Conservation (phyloP, 495 filamentous ascomycete species). For the Lepraria neglecta region DNA sequence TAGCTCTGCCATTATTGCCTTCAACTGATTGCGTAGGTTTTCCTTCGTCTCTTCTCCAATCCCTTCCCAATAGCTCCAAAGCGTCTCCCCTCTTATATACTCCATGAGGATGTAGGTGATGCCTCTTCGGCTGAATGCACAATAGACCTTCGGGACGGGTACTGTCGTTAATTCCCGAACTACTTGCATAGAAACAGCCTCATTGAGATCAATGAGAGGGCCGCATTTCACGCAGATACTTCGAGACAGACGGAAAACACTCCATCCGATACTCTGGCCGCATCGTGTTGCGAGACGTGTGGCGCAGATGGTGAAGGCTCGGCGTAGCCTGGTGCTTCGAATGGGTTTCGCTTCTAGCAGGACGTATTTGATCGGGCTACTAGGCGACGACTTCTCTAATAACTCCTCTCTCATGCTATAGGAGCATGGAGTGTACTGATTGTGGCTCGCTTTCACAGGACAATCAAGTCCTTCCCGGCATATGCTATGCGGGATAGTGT, state of each 20-base stretch:
- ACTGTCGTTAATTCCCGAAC: constrained; percentile 43
- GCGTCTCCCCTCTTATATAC: constrained; percentile 41
- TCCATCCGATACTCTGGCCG: constrained; percentile 11
- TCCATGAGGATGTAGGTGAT: constrained; percentile 49
- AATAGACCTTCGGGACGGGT: constrained; percentile 46
- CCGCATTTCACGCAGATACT: constrained; percentile 40
- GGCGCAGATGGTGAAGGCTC: background rate
- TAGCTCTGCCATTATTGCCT: constrained; percentile 37
- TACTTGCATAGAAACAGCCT: constrained; percentile 46
- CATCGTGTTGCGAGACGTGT: background rate
- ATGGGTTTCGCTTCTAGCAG: background rate
- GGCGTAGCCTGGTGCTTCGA: background rate
- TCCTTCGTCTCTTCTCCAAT: constrained; percentile 39
- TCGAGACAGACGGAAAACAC: constrained; percentile 35
- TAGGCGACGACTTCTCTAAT: background rate
- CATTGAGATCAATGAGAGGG: constrained; percentile 35
- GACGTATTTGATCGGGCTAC: no score
- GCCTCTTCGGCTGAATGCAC: constrained; percentile 40
- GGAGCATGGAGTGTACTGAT: no score
- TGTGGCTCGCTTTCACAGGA: no score
- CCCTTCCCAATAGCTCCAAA: constrained; percentile 29
- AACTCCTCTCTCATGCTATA: no score
- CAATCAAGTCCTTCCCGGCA: no score
- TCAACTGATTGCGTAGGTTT: constrained; percentile 43
- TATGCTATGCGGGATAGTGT: no score